Evolutionary conservation across 2,329 filamentous ascomycete species (phyloP).

Genomic region (Pseudocercospora fuligena): DNA sequence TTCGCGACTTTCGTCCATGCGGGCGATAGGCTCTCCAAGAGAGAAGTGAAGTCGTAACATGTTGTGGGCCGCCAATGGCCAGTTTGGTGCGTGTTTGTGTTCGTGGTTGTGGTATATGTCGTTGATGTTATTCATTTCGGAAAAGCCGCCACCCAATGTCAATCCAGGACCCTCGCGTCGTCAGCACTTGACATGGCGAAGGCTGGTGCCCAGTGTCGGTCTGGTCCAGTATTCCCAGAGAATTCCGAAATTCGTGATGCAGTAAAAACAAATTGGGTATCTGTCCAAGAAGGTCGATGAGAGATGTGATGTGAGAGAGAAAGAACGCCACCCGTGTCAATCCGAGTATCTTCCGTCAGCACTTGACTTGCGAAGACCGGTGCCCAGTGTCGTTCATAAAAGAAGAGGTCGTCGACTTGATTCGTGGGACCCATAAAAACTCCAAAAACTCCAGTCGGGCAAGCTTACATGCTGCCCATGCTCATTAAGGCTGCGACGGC

Average conservation of each 20-base stretch:
- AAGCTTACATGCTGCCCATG: slow-evolving; percentile 68
- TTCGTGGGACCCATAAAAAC: slow-evolving; percentile 16
- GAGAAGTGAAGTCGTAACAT: slow-evolving; percentile 17
- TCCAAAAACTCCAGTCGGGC: slow-evolving; percentile 24
- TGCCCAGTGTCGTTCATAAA: slow-evolving; percentile 42
- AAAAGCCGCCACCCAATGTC: slow-evolving; percentile 33
- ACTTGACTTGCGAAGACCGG: slow-evolving; percentile 43
- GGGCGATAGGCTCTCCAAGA: neutral
- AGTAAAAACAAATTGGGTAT: slow-evolving; percentile 25
- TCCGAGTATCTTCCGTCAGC: slow-evolving; percentile 45
- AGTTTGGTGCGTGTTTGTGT: slow-evolving; percentile 10
- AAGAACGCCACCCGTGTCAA: slow-evolving; percentile 43
- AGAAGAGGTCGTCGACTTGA: slow-evolving; percentile 23
- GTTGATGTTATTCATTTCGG: slow-evolving; percentile 15
- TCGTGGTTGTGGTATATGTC: slow-evolving; percentile 10
- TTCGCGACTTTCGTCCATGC: slow-evolving; percentile 27
- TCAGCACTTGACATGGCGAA: slow-evolving; percentile 42
- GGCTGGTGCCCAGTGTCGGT: slow-evolving; percentile 41
- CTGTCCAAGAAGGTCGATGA: slow-evolving; percentile 19
- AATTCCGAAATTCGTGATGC: slow-evolving; percentile 16
- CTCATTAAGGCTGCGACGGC: slow-evolving; percentile 80
- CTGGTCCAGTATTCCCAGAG: slow-evolving; percentile 23
- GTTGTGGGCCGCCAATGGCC: slow-evolving; percentile 14
- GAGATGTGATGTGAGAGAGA: slow-evolving; percentile 20
- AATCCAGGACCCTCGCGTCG: slow-evolving; percentile 38